phyloP scores from a whole-genome alignment of 495 filamentous ascomycete species.

The Penicillium flavigenum region DNA sequence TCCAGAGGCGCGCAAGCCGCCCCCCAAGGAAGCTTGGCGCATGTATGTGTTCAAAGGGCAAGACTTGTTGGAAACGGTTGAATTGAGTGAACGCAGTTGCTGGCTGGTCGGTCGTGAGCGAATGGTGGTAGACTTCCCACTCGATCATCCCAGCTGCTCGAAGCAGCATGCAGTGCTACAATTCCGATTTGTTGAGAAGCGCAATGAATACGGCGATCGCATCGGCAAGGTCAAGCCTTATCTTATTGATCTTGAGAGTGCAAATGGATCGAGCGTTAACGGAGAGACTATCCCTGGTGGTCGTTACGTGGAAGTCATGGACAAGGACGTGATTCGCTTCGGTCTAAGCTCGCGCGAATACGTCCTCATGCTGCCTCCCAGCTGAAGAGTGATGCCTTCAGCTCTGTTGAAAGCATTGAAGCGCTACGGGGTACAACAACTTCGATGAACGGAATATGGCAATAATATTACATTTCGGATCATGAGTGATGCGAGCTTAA shows the following conservation, averaged over 20 bases:
- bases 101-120: slow-evolving; percentile 87
- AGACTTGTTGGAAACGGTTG: slow-evolving; percentile 76
- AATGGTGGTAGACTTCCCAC: slow-evolving; percentile 74
- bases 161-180: slow-evolving; percentile 96
- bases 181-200: slow-evolving; percentile 79
- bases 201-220: slow-evolving; percentile 82
- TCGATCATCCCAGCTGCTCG: slow-evolving; percentile 88
- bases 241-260: slow-evolving; percentile 88
- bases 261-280: slow-evolving; percentile 86
- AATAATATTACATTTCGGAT: slow-evolving; percentile 15
- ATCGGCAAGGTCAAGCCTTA: slow-evolving; percentile 83
- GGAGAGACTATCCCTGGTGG: slow-evolving; percentile 67
- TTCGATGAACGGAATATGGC: not conserved
- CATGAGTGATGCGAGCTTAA: not conserved
- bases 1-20: slow-evolving; percentile 84
- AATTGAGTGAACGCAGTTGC: slow-evolving; percentile 71
- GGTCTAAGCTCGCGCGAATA: slow-evolving; percentile 86
- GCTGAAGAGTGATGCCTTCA: not conserved
- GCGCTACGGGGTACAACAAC: not conserved
- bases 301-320: slow-evolving; percentile 80
- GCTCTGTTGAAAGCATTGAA: not conserved
- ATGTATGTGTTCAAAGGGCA: slow-evolving; percentile 90
- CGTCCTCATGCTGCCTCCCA: slow-evolving; percentile 67
- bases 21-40: slow-evolving; percentile 75
- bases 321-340: slow-evolving; percentile 87